Evolutionary conservation across 176 grass and related monocot genomes (phyloP), one percentile per base, ranked within the genome.

Genomic region (Aegilops sharonensis): DNA sequence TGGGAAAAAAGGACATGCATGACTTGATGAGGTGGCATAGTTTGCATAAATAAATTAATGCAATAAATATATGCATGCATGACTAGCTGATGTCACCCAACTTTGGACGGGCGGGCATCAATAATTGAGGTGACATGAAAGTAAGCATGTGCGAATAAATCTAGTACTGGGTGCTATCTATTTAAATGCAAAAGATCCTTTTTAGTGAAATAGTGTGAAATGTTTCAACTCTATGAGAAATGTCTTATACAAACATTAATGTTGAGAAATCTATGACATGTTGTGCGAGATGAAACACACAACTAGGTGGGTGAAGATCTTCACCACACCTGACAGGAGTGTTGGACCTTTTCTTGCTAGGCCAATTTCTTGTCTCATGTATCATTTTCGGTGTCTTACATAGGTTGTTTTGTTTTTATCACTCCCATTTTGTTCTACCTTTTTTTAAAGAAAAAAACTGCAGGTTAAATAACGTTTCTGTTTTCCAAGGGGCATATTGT

Each of bases 301-400:
- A 62, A 93, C 91, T 52, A 45, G 84, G 86, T 91, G 84, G 83
- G 86, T 95, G 66, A 92, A 95, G 64, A 91, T 95, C 32, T 95
- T 88, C 13, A 95, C 93, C 64, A 89, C 88, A 18, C 88, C 88
- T 64, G 93, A 95, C 52, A 91, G 88, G 81, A 69, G 91, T 91
- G 59, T 36, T 95, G 5, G 88, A 95, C 70, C 90, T 95, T 79
- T 95, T 95, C 81, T 95, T 95, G 67, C 83, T 27, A 95, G 69
- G 93, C 90, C 12, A 47, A 77, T 80, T 64, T 52, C 59, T 86
- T 39, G 81, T 78, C 61, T 75, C 37, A 64, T n/a, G 34, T 78
- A 81, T 73, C 85, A 36, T 29, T 78, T 78, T 61, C 6, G 3
- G 3, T 79, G 12, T 37, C 47, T 48, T 12, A 50, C 15, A 6